Base-by-base conservation (phyloP, 768 basidiomycete genomes). In the Clitopilus passeckerianus region DNA sequence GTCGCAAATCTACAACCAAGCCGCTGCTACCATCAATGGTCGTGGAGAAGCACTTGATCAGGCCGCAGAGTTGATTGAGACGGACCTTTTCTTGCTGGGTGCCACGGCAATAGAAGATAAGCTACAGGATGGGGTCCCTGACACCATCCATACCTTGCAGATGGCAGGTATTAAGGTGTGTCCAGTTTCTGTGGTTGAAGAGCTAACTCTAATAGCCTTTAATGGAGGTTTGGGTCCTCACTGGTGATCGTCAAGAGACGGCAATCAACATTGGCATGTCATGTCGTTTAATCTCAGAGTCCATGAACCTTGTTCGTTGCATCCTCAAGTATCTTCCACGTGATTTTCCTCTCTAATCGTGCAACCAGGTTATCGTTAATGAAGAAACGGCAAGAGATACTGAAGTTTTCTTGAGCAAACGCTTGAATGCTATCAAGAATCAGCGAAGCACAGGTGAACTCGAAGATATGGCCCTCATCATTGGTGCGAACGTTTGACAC, bases 261-360 rank as follows among this genome's bases (percentile, higher is more conserved):
- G 97, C 97, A 15, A 98, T 99, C 74, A 99, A 99, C 67, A 98
- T 99, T 63, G 97, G 97, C 56, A 88, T 98, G 83, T 96, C 95
- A 1, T 98, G 97, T 76, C 84, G 94, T 62, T 73, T 99, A 66
- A 98, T 99, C 55, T 93, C 94, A 5, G 97, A 99, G 74, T 95
- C 93, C 8, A 99, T 98, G 97, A 98, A 98, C 70, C 66, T 99
- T 78, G 96, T 95, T 63, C 24, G 83, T 71, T n/a, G 20, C 14
- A 34, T 62, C 34, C 22, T 7, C 15, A 35, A n/a, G 34, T 16
- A 27, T 14, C 10, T 10, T 46, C 34, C n/a, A 53, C 53, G 41
- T 18, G 33, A 33, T 52, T 30, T 34, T 43, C 54, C 12, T 60
- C 20, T 37, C 46, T 18, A 23, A 15, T 16, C 18, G 18, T n/a